A percentile compares a stretch with the other conserved stretches of the same genome.
Evolutionary conservation across 2,329 filamentous ascomycete genomes (phyloP).

Genomic region (Lecanicillium sp.): DNA sequence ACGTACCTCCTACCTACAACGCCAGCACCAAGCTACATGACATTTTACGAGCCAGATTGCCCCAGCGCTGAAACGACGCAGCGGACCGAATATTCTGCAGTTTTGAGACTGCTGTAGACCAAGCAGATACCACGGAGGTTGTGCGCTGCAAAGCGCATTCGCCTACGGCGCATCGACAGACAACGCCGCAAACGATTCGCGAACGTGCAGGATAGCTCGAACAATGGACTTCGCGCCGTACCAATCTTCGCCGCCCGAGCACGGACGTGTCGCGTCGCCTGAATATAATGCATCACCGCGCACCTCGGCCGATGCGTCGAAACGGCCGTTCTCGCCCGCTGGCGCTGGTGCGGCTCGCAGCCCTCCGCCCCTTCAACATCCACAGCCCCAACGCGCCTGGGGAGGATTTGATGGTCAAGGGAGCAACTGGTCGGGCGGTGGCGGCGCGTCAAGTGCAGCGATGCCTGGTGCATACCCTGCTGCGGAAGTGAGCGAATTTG

Average conservation of each 20-base stretch:
- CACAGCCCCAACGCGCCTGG: conserved; percentile 52
- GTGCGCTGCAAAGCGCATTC: no score
- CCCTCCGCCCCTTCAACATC: conserved; percentile 35
- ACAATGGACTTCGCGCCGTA: conserved; percentile 94
- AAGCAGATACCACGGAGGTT: no score
- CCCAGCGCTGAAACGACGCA: no score
- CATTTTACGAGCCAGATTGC: no score
- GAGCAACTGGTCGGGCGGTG: conserved; percentile 18
- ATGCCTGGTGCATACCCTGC: conserved; percentile 31
- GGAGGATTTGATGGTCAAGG: conserved; percentile 30
- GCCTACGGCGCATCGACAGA: no score
- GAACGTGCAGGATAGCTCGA: no score
- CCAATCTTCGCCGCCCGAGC: conserved; percentile 84
- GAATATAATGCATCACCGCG: conserved; percentile 41
- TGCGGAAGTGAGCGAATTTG: conserved; percentile 68
- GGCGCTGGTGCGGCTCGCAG: conserved; percentile 32
- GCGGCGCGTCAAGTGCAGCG: conserved; percentile 12
- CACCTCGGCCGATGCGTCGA: conserved; percentile 46
- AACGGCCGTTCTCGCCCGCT: conserved; percentile 45
- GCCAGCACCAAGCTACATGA: not conserved
- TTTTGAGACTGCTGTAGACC: no score
- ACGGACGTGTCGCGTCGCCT: conserved; percentile 72
- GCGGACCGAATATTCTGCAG: no score
- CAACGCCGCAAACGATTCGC: no score
- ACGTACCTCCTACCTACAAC: not conserved